These are phyloP conservation scores for Quercus wislizeni DNA, from an alignment of 306 rosid species.

Conservation along the genomic window DNA sequence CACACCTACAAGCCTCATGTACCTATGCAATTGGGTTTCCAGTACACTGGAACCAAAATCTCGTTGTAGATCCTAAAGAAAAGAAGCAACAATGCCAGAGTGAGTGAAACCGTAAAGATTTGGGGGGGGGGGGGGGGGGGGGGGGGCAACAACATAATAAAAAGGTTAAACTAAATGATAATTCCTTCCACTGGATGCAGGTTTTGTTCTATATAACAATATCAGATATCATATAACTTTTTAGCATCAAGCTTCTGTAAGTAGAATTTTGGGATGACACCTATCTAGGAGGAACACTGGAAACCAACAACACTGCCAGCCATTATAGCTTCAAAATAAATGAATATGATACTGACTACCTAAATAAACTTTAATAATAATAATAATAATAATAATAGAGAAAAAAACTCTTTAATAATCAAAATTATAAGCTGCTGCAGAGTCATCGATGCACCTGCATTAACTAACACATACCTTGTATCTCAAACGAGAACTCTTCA, in stretches of 20 bases:
- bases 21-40: constrained; percentile 65
- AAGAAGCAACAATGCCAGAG: constrained; percentile 12
- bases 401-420: no score
- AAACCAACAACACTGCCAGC: background rate
- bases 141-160: background rate
- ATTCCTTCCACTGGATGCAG: background rate
- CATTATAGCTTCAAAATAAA: background rate
- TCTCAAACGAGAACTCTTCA: constrained; percentile 50
- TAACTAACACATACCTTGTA: constrained; percentile 55
- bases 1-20: constrained; percentile 63
- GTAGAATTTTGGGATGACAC: background rate
- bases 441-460: constrained; percentile 12
- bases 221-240: no score
- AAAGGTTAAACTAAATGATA: background rate
- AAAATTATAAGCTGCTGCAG: background rate
- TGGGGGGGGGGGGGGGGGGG: background rate
- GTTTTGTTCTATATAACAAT: no score
- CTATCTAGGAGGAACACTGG: no score
- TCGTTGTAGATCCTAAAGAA: constrained; percentile 55
- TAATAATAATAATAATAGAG: background rate
- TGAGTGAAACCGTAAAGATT: background rate
- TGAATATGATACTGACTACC: background rate
- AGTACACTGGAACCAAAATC: constrained; percentile 38
- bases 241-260: background rate
- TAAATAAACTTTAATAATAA: background rate